Evolutionary conservation across 2,329 filamentous ascomycete species (phyloP).

Genomic region (Didymella pomorum): DNA sequence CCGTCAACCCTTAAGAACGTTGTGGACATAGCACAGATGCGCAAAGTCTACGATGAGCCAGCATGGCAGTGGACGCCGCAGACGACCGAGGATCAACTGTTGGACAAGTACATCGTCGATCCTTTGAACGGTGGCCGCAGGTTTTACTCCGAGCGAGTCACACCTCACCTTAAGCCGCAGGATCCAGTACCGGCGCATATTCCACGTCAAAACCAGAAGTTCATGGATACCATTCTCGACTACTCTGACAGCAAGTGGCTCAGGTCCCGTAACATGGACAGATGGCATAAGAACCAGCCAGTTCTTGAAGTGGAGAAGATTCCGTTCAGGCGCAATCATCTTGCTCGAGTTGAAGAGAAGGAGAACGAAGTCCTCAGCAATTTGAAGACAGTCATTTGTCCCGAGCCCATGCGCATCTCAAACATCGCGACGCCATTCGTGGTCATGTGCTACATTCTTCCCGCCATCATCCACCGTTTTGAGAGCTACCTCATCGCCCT

Average conservation of each 20-base stretch:
- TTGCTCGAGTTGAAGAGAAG: constrained; percentile 67
- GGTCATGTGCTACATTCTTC: constrained; percentile 76
- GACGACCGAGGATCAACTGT: constrained; percentile 52
- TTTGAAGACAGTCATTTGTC: constrained; percentile 71
- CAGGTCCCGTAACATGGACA: constrained; percentile 59
- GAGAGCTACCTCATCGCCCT: constrained; percentile 82
- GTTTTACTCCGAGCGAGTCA: constrained; percentile 61
- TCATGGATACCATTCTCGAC: constrained; percentile 71
- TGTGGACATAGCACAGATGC: constrained; percentile 71
- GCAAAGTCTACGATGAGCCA: constrained; percentile 49
- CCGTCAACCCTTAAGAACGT: constrained; percentile 35
- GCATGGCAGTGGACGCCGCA: constrained; percentile 57
- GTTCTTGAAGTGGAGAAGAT: constrained; percentile 80
- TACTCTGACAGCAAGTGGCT: constrained; percentile 82
- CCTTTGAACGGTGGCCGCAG: constrained; percentile 65
- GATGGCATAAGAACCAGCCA: constrained; percentile 74
- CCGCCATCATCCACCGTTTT: constrained; percentile 82
- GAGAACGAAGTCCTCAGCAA: constrained; percentile 61
- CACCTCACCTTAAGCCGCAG: constrained; percentile 65
- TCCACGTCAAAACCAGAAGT: constrained; percentile 48
- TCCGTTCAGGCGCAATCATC: constrained; percentile 79
- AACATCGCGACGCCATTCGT: constrained; percentile 73
- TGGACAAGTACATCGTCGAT: constrained; percentile 64
- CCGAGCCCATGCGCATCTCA: constrained; percentile 80
- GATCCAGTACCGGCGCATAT: constrained; percentile 70